Evolutionary conservation across 2,329 filamentous ascomycete genomes (phyloP), one percentile per base, ranked within the genome.

Genomic region (Aspergillus felis): DNA sequence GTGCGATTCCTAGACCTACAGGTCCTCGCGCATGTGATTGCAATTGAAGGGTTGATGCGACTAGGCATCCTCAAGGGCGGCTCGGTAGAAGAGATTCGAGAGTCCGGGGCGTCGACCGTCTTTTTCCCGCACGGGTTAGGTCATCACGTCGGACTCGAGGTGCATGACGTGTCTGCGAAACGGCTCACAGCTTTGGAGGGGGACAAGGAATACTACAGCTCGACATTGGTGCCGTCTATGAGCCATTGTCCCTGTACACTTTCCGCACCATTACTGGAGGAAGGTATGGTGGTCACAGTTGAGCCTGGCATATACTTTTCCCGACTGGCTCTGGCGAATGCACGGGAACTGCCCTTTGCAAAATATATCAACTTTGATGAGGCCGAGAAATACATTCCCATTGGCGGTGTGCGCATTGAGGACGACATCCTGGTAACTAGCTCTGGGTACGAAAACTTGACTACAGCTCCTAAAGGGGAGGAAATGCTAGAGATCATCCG

Each of bases 1-100:
- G 85, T 91, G 0, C 69, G 83, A 25, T 97, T 91, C 88, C 89
- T 96, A 51, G 87, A 91, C 52, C 83, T 96, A 2, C 92, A 97
- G 70, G 76, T 87, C 51, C 82, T 87, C 47, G 92, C 92, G 0
- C 92, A 96, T 76, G 83, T 84, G 63, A 83, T 96, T 54, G 90
- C 91, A 53, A 92, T 96, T 62, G 84, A 90, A 17, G 92, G 92
- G 0, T 79, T 97, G 3, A 78, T 92, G 28, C 75, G 80, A 24
- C 80, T 97, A 0, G 91, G 91, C 1, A 88, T 97, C 50, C 76
- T 97, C 42, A 83, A 83, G 69, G 82, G 85, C 9, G 80, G 78
- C 41, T 79, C 84, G 60, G 82, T 83, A 56, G 83, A 87, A 20
- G 74, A 76, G 35, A 70, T 77, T 50, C 64, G 65, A 46, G 57